Evolutionary conservation across 805 yeast species (phyloP), one percentile per base, ranked within the genome.

Genomic region (Kazachstania taianensis): DNA sequence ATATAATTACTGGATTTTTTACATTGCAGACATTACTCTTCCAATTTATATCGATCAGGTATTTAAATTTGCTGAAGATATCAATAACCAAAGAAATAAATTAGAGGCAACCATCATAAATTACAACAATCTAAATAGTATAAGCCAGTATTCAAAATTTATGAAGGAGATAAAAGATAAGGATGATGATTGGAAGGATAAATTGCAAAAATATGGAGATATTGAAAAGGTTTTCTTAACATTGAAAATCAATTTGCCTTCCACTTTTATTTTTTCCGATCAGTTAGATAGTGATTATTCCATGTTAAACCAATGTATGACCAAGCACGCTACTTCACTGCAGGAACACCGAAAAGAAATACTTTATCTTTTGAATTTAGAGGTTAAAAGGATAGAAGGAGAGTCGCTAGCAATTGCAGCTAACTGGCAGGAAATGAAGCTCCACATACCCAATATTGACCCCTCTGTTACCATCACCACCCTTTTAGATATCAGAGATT

Each of bases 1-100:
- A 45, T 78, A 72, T 58, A 80, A 76, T 39, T 43, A 51, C 2
- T 80, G 84, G 74, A 80, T 75, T 61, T 58, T 28, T 64, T 64
- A 2, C 50, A 76, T 5, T 29, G 69, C 6, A 41, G 44, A 2
- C 52, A 52, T 20, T 71, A 76, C 54, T 58, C 73, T 3, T 54
- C 49, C 2, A 46, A 57, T 14, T 47, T 78, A 27, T 50, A 48
- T 5, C 41, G 45, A 1, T 37, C 52, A 36, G 2, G 59, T 69
- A 35, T 50, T 40, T 7, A 41, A 42, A 2, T 44, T 67, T 2
- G 56, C 63, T 29, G 34, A 49, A 0, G 54, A 53, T 1, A 38
- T 78, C 4, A 42, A 37, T 7, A 28, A 14, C 5, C 18, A 37
- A 13, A 12, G 25, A 8, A n/a, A 17, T 7, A 15, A 10, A 8